Evolutionary conservation across 768 basidiomycete species (phyloP), one percentile per base, ranked within the genome.

Genomic region (Chiua virens): DNA sequence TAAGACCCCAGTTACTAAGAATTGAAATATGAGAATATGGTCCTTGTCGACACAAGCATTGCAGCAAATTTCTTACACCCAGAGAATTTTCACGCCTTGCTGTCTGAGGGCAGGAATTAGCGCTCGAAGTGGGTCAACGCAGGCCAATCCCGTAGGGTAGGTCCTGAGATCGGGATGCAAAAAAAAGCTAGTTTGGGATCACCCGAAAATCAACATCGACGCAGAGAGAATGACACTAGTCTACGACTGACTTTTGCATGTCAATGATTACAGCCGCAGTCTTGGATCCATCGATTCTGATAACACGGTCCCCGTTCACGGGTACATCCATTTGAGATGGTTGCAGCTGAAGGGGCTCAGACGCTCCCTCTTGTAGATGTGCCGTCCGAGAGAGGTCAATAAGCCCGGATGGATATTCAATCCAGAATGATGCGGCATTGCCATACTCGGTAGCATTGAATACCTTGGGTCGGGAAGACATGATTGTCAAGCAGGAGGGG

Each of bases 1-100:
- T 85, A n/a, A 87, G 71, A 23, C 85, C 85, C 85, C 85, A 87
- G 60, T 86, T 87, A 8, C 83, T 87, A 57, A 5, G 8, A 17
- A 42, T 28, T 17, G 41, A 30, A n/a, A 36, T 20, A 38, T 36
- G 36, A 50, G 20, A 55, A 18, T n/a, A 20, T 25, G 18, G 4
- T 27, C 22, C 21, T 22, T 30, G 14, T 21, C 6, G 36, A 41
- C 14, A 49, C 30, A 20, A 18, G 17, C 9, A 18, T 17, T 52
- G n/a, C 45, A 43, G n/a, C 45, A 43, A 51, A 46, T 55, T 39
- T 67, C 76, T 48, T 64, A 85, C 83, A 85, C 75, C 85, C 85
- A 87, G 53, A 85, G 73, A 53, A 85, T 79, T 62, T 81, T 81
- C 52, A 78, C 68, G 38, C 79, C 81, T 11, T 73, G 67, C 30